Evolutionary conservation across 495 filamentous ascomycete species (phyloP).

Genomic region (Penicillium paradoxum): DNA sequence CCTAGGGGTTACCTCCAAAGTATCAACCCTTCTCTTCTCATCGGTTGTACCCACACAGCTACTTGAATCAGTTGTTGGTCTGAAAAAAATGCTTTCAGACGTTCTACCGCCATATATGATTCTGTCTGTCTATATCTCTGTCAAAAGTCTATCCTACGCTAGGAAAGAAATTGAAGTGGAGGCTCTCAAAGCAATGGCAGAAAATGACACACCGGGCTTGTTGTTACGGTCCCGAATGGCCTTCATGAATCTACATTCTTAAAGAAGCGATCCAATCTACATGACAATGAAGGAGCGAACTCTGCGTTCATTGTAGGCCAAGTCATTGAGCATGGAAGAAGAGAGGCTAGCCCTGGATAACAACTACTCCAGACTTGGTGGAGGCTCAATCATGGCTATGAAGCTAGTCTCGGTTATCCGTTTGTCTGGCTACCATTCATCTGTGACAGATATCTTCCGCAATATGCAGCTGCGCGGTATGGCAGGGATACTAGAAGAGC

Average conservation of each 20-base stretch:
- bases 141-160: constrained; percentile 17
- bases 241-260: constrained; percentile 10
- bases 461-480: constrained; percentile 29
- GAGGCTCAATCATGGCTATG: constrained; percentile 1
- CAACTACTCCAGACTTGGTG: constrained; percentile 34
- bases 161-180: not conserved
- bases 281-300: constrained; percentile 27
- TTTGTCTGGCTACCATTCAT: constrained; percentile 20
- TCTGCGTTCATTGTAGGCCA: constrained; percentile 39
- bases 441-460: constrained; percentile 40
- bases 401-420: constrained; percentile 18
- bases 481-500: constrained; percentile 15
- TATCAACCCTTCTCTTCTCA: not conserved
- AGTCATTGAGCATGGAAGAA: constrained; percentile 27
- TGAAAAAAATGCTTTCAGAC: constrained; percentile 27
- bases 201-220: constrained; percentile 12
- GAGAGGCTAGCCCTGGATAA: constrained; percentile 31
- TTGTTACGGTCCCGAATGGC: constrained; percentile 14
- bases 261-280: constrained; percentile 3
- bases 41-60: constrained; percentile 11
- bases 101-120: constrained; percentile 34
- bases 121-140: constrained; percentile 14
- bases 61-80: constrained; percentile 15
- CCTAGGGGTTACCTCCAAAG: not conserved
- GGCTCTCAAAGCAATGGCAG: not conserved